A percentile compares a stretch with the other conserved stretches of the same genome.
Evolutionary conservation across 768 basidiomycete species (phyloP).

Genomic region (Lentinula sp.): DNA sequence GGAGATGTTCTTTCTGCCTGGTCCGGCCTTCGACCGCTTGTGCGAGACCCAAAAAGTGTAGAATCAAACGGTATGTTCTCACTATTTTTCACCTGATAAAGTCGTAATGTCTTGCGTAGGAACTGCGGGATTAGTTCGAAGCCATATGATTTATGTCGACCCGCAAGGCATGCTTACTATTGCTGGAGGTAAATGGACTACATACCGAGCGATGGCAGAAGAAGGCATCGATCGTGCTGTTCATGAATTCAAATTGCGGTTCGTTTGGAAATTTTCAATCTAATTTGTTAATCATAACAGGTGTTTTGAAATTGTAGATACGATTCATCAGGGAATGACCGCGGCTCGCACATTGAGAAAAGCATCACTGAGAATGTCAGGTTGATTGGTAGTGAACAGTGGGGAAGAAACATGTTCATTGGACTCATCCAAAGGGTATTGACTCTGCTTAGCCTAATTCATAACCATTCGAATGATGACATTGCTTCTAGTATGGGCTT

Average conservation of each 20-base stretch:
- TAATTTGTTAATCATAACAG: neutral
- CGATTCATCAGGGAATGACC: neutral
- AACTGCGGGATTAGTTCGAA: constrained; percentile 87
- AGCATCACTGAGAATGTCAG: constrained; percentile 79
- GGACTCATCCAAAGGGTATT: constrained; percentile 84
- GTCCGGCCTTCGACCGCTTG: constrained; percentile 88
- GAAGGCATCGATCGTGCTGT: constrained; percentile 90
- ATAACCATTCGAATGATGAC: neutral
- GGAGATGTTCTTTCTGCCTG: constrained; percentile 96
- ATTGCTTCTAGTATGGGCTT: constrained; percentile 62
- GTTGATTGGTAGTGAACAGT: constrained; percentile 88
- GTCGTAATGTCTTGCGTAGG: constrained; percentile 11
- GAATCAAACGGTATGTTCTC: constrained; percentile 24
- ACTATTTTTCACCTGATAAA: constrained; percentile 13
- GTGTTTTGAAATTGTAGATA: neutral
- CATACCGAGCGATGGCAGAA: constrained; percentile 93
- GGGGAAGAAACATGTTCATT: constrained; percentile 97
- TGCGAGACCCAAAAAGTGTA: constrained; percentile 66
- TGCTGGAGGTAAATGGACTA: constrained; percentile 98
- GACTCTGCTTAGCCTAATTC: constrained; percentile 10
- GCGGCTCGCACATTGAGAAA: constrained; percentile 31
- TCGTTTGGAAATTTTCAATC: neutral
- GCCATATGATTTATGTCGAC: constrained; percentile 85
- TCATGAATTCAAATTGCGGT: constrained; percentile 51
- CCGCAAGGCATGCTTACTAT: constrained; percentile 85